phyloP scores from a whole-genome alignment of 345 rosid species.

The Linum lewisii region DNA sequence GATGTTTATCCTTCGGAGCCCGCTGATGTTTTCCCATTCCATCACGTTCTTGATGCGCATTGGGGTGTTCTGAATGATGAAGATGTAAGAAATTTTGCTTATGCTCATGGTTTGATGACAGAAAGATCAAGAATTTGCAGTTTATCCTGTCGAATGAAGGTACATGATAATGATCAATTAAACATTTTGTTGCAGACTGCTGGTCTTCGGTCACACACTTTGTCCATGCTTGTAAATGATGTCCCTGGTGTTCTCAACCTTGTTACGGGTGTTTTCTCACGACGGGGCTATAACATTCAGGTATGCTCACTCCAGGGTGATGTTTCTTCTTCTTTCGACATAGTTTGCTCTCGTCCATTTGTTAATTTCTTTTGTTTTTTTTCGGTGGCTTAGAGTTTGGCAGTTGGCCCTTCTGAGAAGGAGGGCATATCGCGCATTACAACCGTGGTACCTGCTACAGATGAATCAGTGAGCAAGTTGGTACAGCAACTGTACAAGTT shows the following conservation, averaged over 20 bases:
- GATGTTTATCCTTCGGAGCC: conserved; percentile 95
- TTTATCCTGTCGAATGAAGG: background rate
- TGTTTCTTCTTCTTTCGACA: conserved; percentile 6
- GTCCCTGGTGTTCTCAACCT: conserved; percentile 83
- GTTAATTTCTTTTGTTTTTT: conserved; percentile 10
- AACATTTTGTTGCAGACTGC: conserved; percentile 37
- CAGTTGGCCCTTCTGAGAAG: conserved; percentile 53
- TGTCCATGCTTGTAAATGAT: conserved; percentile 70
- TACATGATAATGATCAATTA: background rate
- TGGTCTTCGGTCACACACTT: conserved; percentile 77
- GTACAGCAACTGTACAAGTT: conserved; percentile 55
- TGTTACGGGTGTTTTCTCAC: conserved; percentile 69
- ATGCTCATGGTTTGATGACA: background rate
- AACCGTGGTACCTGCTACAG: conserved; percentile 56
- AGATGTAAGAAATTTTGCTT: conserved; percentile 52
- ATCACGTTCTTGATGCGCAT: conserved; percentile 85
- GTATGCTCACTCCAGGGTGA: conserved; percentile 17
- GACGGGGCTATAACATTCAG: conserved; percentile 91
- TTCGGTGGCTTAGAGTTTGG: conserved; percentile 41
- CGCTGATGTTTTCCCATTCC: conserved; percentile 26
- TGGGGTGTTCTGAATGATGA: conserved; percentile 88
- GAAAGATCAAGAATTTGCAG: background rate
- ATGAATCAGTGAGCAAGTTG: conserved; percentile 57
- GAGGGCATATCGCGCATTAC: conserved; percentile 61
- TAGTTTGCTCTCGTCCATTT: background rate